phyloP scores from a whole-genome alignment of 306 rosid genomes.

The Trifolium dubium region DNA sequence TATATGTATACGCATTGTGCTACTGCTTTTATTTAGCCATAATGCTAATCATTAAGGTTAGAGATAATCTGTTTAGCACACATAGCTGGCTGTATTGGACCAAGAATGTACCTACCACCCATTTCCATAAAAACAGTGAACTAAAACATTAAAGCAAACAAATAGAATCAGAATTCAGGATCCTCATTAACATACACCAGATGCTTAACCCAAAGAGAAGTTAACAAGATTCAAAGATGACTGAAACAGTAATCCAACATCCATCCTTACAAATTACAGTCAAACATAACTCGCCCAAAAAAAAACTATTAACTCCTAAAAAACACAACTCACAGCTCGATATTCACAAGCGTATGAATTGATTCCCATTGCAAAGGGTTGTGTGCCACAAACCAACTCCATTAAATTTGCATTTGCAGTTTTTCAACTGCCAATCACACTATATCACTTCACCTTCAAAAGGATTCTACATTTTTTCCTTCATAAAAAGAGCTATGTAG shows the following conservation, averaged over 20 bases:
- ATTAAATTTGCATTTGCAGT: neutral
- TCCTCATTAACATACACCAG: neutral
- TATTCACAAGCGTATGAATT: neutral
- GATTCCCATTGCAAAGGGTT: neutral
- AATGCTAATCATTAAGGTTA: neutral
- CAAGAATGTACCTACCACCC: neutral
- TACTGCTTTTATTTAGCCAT: conserved; percentile 10
- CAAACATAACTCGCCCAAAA: neutral
- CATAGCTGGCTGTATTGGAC: neutral
- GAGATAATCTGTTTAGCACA: neutral
- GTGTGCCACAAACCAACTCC: too few relatives aligned
- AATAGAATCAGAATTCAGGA: neutral
- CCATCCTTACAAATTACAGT: neutral
- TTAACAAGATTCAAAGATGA: conserved; percentile 8
- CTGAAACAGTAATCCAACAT: neutral
- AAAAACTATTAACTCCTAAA: neutral
- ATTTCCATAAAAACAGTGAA: neutral
- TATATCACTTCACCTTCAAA: conserved; percentile 20
- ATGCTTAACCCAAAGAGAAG: neutral
- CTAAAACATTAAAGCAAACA: neutral
- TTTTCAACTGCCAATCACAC: neutral
- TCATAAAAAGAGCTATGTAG: neutral
- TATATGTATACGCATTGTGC: neutral
- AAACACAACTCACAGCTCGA: neutral
- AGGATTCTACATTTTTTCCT: neutral